Evolutionary conservation across 2,329 filamentous ascomycete genomes (phyloP).

Genomic region (Hymenoscyphus salicellus): DNA sequence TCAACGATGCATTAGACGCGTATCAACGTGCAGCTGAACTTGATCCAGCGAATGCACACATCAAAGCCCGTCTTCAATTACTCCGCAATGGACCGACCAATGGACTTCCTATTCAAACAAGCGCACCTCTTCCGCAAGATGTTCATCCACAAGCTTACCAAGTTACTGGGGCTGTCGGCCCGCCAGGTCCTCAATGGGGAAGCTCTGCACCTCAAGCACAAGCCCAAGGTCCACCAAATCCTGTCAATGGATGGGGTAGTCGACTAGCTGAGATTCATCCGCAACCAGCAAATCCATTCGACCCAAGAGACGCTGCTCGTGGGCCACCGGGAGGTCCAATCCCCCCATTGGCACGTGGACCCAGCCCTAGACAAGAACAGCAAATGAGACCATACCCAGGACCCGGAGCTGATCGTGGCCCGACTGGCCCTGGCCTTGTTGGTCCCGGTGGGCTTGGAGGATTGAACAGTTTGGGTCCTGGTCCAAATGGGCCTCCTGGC

Average conservation of each 20-base stretch:
- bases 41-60: slow-evolving; percentile 88
- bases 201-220: slow-evolving; percentile 67
- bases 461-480: neutral
- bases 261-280: slow-evolving; percentile 77
- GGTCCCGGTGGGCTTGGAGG: neutral
- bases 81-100: slow-evolving; percentile 77
- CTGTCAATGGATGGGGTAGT: slow-evolving; percentile 53
- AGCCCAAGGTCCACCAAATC: slow-evolving; percentile 39
- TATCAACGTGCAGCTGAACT: slow-evolving; percentile 93
- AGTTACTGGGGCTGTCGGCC: slow-evolving; percentile 74
- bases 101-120: slow-evolving; percentile 67
- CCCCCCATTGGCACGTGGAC: slow-evolving; percentile 59
- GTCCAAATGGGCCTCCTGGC: slow-evolving; percentile 45
- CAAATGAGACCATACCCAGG: slow-evolving; percentile 61
- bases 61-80: slow-evolving; percentile 89
- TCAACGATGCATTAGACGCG: slow-evolving; percentile 90
- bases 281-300: slow-evolving; percentile 77
- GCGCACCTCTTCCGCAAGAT: slow-evolving; percentile 87
- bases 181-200: slow-evolving; percentile 86
- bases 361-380: slow-evolving; percentile 72
- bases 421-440: slow-evolving; percentile 37
- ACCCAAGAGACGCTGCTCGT: slow-evolving; percentile 70
- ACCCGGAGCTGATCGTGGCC: slow-evolving; percentile 47
- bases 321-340: slow-evolving; percentile 60
- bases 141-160: slow-evolving; percentile 95